Evolutionary conservation across 2,329 filamentous ascomycete genomes (phyloP).

Genomic region (Trichophyton rubrum): DNA sequence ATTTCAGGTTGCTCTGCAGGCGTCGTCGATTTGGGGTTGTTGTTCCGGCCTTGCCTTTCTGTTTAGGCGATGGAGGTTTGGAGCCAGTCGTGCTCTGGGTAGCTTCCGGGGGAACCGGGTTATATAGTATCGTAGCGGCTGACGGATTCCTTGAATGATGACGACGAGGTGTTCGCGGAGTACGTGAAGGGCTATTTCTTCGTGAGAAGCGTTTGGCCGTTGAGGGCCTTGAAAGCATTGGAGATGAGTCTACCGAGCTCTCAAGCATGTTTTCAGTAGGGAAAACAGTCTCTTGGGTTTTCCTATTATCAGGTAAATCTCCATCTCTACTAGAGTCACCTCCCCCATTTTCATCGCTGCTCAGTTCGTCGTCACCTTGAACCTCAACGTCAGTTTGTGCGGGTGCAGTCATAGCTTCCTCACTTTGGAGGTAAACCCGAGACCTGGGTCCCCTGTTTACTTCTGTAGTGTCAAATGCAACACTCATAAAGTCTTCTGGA

Average conservation of each 20-base stretch:
- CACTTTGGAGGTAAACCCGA: neutral
- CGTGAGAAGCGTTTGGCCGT: conserved; percentile 31
- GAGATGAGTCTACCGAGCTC: conserved; percentile 22
- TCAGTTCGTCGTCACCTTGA: conserved; percentile 69
- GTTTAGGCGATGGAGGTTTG: neutral
- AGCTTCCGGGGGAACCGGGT: conserved; percentile 42
- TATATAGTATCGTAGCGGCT: conserved; percentile 72
- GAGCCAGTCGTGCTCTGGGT: neutral
- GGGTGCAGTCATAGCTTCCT: conserved; percentile 19
- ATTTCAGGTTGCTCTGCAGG: neutral
- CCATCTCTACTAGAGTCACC: conserved; percentile 21
- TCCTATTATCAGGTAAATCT: neutral
- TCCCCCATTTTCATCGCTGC: conserved; percentile 62
- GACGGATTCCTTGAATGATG: conserved; percentile 63
- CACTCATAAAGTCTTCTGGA: conserved; percentile 36
- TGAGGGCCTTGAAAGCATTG: conserved; percentile 29
- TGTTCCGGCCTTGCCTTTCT: neutral
- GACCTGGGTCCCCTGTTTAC: neutral
- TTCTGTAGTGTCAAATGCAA: neutral
- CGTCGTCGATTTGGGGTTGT: conserved; percentile 4
- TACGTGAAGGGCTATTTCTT: conserved; percentile 25
- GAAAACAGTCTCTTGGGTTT: neutral
- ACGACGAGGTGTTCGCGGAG: conserved; percentile 28
- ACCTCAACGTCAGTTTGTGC: conserved; percentile 63
- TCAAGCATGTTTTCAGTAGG: neutral